Evolutionary conservation across 2,329 filamentous ascomycete species (phyloP).

Genomic region (Clarireedia paspali): DNA sequence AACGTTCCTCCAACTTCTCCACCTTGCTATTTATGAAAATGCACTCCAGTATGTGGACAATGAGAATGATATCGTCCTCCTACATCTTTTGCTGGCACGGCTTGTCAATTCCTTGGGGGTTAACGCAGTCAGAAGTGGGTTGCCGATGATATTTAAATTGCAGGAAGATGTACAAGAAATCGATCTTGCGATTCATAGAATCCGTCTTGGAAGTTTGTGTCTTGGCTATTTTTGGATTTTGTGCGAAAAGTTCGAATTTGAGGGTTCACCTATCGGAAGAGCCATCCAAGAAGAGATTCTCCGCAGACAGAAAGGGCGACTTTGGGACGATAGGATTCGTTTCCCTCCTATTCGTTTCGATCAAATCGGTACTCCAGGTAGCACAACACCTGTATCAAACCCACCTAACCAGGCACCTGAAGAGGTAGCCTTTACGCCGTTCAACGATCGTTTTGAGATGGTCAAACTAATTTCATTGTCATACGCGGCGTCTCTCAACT

Average conservation of each 20-base stretch:
- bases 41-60: constrained; percentile 65
- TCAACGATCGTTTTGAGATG: constrained; percentile 64
- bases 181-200: constrained; percentile 60
- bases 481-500: constrained; percentile 56
- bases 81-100: constrained; percentile 69
- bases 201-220: constrained; percentile 75
- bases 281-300: constrained; percentile 70
- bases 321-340: constrained; percentile 72
- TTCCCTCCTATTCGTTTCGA: constrained; percentile 61
- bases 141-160: constrained; percentile 83
- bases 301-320: constrained; percentile 61
- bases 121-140: constrained; percentile 68
- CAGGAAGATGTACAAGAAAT: constrained; percentile 74
- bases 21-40: constrained; percentile 85
- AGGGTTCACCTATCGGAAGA: constrained; percentile 58
- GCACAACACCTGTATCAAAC: constrained; percentile 37
- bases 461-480: constrained; percentile 66
- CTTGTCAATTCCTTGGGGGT: constrained; percentile 73
- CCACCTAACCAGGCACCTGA: constrained; percentile 45
- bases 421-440: constrained; percentile 60
- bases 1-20: constrained; percentile 70
- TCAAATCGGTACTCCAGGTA: constrained; percentile 48
- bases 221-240: constrained; percentile 85
- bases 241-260: constrained; percentile 69
- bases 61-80: constrained; percentile 66